These are phyloP conservation scores for Sphaceloma murrayae DNA, from an alignment of 2,329 filamentous ascomycete genomes.

Conservation along the genomic window DNA sequence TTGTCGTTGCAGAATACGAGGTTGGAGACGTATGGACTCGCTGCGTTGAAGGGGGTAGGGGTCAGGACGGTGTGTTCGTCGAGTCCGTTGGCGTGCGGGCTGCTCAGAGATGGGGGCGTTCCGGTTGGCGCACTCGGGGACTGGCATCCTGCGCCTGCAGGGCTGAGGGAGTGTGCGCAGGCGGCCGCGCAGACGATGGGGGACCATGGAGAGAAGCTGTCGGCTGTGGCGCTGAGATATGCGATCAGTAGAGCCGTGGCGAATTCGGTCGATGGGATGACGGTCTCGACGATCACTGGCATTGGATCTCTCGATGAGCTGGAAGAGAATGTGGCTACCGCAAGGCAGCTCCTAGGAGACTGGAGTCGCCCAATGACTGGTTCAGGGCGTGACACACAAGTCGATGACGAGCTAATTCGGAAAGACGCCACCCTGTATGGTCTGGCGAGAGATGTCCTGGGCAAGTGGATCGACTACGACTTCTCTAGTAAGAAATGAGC, in stretches of 20 bases:
- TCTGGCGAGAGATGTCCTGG: too few species aligned
- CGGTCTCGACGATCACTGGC: conserved; percentile 7
- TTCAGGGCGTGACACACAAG: too few species aligned
- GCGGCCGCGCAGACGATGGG: conserved; percentile 6
- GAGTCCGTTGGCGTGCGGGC: conserved; percentile 17
- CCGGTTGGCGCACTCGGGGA: conserved; percentile 17
- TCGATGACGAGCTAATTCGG: too few species aligned
- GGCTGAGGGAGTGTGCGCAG: conserved; percentile 4
- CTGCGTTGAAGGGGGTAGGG: conserved; percentile 5
- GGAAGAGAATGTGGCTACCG: conserved; percentile 12
- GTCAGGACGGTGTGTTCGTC: conserved; percentile 14
- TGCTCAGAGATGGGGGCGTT: conserved; percentile 16
- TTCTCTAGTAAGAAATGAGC: too few species aligned
- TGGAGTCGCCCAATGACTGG: too few species aligned
- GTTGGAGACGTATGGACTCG: conserved; percentile 13
- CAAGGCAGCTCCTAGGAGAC: conserved; percentile 1
- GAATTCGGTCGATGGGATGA: background rate
- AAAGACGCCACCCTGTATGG: too few species aligned
- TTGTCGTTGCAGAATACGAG: conserved; percentile 18
- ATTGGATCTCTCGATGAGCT: conserved; percentile 6
- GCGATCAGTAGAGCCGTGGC: conserved; percentile 8
- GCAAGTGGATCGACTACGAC: too few species aligned
- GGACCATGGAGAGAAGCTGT: conserved; percentile 1
- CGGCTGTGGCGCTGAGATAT: conserved; percentile 16
- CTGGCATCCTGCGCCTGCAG: conserved; percentile 18